phyloP scores from a whole-genome alignment of 495 filamentous ascomycete genomes.

The Xylaria acuta region DNA sequence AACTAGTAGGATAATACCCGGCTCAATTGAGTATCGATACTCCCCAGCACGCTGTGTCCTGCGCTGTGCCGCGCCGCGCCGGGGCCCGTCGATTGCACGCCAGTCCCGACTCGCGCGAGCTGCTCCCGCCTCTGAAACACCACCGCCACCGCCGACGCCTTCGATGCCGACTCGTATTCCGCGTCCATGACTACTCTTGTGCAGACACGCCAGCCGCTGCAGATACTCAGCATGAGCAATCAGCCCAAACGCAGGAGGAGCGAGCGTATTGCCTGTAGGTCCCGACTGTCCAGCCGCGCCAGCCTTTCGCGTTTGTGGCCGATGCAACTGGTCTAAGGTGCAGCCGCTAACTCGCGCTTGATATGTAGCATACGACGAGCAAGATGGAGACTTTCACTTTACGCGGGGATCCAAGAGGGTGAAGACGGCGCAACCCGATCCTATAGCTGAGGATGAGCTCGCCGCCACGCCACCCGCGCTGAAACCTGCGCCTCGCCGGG shows the following conservation, averaged over 20 bases:
- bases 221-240: constrained; percentile 66
- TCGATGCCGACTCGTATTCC: constrained; percentile 29
- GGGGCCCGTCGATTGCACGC: constrained; percentile 13
- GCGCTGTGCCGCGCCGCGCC: constrained; percentile 26
- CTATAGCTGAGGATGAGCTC: constrained; percentile 45
- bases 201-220: constrained; percentile 62
- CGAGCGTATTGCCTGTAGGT: constrained; percentile 63
- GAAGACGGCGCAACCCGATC: constrained; percentile 49
- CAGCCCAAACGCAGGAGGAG: constrained; percentile 61
- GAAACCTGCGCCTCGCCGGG: constrained; percentile 47
- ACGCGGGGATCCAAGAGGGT: constrained; percentile 60
- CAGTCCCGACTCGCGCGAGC: constrained; percentile 32
- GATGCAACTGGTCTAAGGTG: background rate
- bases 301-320: constrained; percentile 13
- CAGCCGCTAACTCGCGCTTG: constrained; percentile 29
- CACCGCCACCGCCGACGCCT: constrained; percentile 25
- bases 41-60: constrained; percentile 7
- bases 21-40: constrained; percentile 22
- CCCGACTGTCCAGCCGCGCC: constrained; percentile 5
- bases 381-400: constrained; percentile 70
- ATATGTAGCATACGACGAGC: constrained; percentile 63
- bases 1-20: constrained; percentile 9
- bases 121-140: constrained; percentile 5
- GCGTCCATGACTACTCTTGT: constrained; percentile 69
- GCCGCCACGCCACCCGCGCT: constrained; percentile 49